Percentiles rank a stretch among this genome's conserved stretches.
Conservation (phyloP, 805 yeast genomes). For the Wickerhamomyces subpelliculosus region DNA sequence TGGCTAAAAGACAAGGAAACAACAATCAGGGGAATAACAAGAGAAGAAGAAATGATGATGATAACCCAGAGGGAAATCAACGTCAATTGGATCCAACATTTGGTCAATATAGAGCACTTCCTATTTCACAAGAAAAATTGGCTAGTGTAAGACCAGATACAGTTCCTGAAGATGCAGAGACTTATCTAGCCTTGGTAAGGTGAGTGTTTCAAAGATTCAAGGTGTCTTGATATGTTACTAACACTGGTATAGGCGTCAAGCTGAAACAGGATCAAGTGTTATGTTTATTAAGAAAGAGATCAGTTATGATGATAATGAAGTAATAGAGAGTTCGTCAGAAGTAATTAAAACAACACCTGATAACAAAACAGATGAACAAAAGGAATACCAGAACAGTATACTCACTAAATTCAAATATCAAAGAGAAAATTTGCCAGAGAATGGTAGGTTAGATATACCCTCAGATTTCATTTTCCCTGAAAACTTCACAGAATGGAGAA, state of each 20-base stretch:
- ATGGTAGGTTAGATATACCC: conserved; percentile 10
- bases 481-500: conserved; percentile 20
- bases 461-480: conserved; percentile 15
- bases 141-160: conserved; percentile 10
- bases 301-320: conserved; percentile 5
- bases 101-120: conserved; percentile 20
- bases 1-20: too few species aligned
- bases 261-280: conserved; percentile 9
- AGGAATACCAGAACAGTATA: not conserved
- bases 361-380: conserved; percentile 2
- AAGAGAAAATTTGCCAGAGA: conserved; percentile 6
- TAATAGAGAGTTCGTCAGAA: conserved; percentile 6
- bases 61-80: conserved; percentile 1
- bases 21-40: not conserved
- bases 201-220: not conserved
- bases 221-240: not conserved
- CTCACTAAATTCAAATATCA: conserved; percentile 5
- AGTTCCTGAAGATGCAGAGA: conserved; percentile 18
- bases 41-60: conserved; percentile 1
- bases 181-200: conserved; percentile 21
- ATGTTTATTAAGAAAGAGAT: conserved; percentile 5
- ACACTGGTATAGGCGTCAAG: conserved; percentile 3
- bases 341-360: not conserved
- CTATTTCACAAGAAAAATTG: conserved; percentile 11
- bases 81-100: conserved; percentile 16